Evolutionary conservation across 768 basidiomycete species (phyloP), one percentile per base, ranked within the genome.

Genomic region (Leucogyrophana mollusca): DNA sequence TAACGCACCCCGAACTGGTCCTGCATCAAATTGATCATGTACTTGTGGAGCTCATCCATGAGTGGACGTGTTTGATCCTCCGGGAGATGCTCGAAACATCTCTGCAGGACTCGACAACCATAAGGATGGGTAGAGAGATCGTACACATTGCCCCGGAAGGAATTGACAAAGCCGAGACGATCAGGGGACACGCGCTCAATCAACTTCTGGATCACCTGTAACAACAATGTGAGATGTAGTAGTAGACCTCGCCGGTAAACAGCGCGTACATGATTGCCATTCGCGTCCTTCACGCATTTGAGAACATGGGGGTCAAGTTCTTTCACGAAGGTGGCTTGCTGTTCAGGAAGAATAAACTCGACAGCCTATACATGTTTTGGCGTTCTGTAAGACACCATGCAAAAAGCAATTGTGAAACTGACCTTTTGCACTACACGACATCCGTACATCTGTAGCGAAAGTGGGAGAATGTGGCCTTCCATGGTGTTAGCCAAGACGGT

Each of bases 381-480:
- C 16, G 21, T 36, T 40, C n/a, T 4, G 27, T 58, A 18, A 56
- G 43, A 33, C 6, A 39, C 33, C 4, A 16, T 9, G 25, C 9
- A 7, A 35, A n/a, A 46, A 6, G 9, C 41, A n/a, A 32, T 18
- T 21, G 32, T 4, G 21, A 24, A 24, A 52, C 53, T 20, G 50
- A 90, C 91, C 85, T 93, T 93, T 64, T 95, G 93, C 16, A 94
- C 86, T 6, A 98, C 94, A 11, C 95, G 82, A 67, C 95, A 99
- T 4, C 94, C 95, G 65, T 98, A 98, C 79, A 94, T 90, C 60
- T 97, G 90, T 45, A 88, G 70, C 9, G 93, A 88, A 43, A 97
- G 72, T 13, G 77, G 69, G 3, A 92, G 69, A 27, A 94, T 74
- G 57, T 87, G 83, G 0, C 83, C 83, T 58, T 91, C 85, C 78